Conservation (phyloP, 2,329 filamentous ascomycete genomes). For the Pyrenophora seminiperda region DNA sequence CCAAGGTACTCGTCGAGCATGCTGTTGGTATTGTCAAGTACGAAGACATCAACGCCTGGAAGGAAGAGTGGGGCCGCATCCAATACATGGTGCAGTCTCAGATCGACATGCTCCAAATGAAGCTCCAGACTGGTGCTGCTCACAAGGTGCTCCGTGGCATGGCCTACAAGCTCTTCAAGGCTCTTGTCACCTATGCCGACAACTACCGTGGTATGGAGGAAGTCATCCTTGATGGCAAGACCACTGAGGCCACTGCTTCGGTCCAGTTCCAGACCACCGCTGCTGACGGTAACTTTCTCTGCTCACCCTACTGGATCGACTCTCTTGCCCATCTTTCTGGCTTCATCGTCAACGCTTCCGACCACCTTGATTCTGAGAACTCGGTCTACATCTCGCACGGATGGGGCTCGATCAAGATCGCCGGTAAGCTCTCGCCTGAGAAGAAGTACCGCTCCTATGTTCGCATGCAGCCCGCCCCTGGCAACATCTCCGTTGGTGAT, state of each 20-base stretch:
- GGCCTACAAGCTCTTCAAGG: constrained; percentile 75
- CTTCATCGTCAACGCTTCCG: constrained; percentile 65
- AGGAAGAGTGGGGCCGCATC: constrained; percentile 68
- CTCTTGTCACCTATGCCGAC: constrained; percentile 61
- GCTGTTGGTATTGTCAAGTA: constrained; percentile 66
- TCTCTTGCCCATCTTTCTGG: constrained; percentile 62
- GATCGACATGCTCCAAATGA: constrained; percentile 69
- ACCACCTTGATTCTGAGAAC: constrained; percentile 63
- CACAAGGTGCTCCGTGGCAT: constrained; percentile 76
- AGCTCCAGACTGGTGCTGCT: constrained; percentile 67
- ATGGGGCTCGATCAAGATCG: constrained; percentile 64
- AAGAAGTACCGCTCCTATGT: constrained; percentile 65
- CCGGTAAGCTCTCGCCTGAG: constrained; percentile 57
- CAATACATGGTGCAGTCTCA: constrained; percentile 63
- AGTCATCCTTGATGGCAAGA: constrained; percentile 61
- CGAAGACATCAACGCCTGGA: constrained; percentile 65
- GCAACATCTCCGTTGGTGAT: constrained; percentile 63
- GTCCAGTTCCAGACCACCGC: constrained; percentile 61
- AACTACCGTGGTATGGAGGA: constrained; percentile 64
- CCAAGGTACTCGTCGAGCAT: constrained; percentile 62
- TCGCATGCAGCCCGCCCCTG: constrained; percentile 62
- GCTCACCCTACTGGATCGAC: constrained; percentile 65
- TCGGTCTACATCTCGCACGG: constrained; percentile 67
- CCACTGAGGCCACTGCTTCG: constrained; percentile 60
- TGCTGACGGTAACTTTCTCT: constrained; percentile 61